Conservation (phyloP, 306 rosid genomes). For the Castanea sativa region DNA sequence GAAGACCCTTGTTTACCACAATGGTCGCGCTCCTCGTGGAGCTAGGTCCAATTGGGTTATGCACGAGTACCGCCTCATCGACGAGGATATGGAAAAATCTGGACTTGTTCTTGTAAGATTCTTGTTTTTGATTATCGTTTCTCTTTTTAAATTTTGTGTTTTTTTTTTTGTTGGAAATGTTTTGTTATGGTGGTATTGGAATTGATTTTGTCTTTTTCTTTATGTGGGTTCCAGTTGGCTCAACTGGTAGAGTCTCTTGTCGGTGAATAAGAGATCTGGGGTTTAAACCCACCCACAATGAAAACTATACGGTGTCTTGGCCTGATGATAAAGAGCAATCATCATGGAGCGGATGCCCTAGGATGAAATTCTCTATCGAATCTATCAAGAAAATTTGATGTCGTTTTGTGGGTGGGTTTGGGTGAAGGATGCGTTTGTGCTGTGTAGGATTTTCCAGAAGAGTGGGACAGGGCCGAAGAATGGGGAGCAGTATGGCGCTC, state of each 20-base stretch:
- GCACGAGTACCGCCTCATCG: conserved; percentile 79
- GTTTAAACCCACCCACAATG: no score
- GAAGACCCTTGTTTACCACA: conserved; percentile 86
- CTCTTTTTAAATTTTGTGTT: not conserved
- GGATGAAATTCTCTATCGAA: no score
- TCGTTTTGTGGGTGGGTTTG: conserved; percentile 13
- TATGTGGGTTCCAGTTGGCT: no score
- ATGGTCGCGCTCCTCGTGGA: conserved; percentile 80
- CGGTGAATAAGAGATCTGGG: no score
- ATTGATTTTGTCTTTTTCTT: not conserved
- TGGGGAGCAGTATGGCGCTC: conserved; percentile 97
- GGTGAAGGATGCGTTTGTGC: conserved; percentile 80
- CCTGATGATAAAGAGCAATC: no score
- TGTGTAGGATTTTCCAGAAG: conserved; percentile 93
- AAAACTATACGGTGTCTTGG: no score
- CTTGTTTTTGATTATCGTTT: not conserved
- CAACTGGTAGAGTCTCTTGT: no score
- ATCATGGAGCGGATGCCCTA: no score
- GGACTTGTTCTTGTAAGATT: conserved; percentile 49
- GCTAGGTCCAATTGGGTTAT: conserved; percentile 86
- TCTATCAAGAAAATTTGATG: no score
- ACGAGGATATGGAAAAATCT: conserved; percentile 53
- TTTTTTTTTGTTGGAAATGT: not conserved
- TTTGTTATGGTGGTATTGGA: conserved; percentile 14
- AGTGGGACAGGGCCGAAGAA: conserved; percentile 93